These are phyloP conservation scores for Fusarium ramigenum DNA, from an alignment of 2,329 filamentous ascomycete species.

Conservation along the genomic window DNA sequence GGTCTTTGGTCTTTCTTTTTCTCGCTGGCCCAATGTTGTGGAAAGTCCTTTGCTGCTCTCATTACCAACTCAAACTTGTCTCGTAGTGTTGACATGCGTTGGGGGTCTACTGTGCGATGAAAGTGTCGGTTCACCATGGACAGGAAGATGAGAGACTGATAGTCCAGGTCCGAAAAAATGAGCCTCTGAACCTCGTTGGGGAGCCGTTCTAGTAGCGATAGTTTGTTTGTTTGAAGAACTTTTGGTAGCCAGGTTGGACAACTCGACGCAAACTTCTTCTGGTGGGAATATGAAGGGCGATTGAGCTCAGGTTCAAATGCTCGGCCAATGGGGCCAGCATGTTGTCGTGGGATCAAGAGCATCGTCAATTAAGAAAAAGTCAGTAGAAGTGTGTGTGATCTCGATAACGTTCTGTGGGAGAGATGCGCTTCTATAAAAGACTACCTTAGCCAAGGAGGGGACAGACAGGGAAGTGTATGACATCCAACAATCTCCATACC, in stretches of 20 bases:
- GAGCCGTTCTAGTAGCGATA: constrained; percentile 47
- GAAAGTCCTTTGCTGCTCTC: constrained; percentile 53
- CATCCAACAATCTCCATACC: neutral
- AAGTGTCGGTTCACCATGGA: constrained; percentile 51
- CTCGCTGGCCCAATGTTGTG: constrained; percentile 51
- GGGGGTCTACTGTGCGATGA: constrained; percentile 47
- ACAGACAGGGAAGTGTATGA: neutral
- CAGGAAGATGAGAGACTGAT: constrained; percentile 53
- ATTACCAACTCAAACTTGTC: constrained; percentile 55
- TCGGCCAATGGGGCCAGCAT: constrained; percentile 16
- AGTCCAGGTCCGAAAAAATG: constrained; percentile 50
- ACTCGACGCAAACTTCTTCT: constrained; percentile 10
- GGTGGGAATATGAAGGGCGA: constrained; percentile 14
- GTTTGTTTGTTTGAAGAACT: constrained; percentile 22
- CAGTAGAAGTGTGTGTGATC: constrained; percentile 22
- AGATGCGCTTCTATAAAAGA: constrained; percentile 39
- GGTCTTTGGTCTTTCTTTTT: constrained; percentile 50
- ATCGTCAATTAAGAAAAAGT: constrained; percentile 30
- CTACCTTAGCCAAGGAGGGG: constrained; percentile 3
- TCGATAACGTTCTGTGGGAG: constrained; percentile 40
- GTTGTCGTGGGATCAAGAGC: constrained; percentile 44
- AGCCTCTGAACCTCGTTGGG: constrained; percentile 48
- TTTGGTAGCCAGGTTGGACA: constrained; percentile 17
- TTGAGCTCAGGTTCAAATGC: constrained; percentile 23
- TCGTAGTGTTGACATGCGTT: constrained; percentile 45